Percentiles rank a stretch among this genome's conserved stretches.
These are phyloP conservation scores for Boletus patriciae DNA, from an alignment of 768 basidiomycete genomes.

Conservation along the genomic window DNA sequence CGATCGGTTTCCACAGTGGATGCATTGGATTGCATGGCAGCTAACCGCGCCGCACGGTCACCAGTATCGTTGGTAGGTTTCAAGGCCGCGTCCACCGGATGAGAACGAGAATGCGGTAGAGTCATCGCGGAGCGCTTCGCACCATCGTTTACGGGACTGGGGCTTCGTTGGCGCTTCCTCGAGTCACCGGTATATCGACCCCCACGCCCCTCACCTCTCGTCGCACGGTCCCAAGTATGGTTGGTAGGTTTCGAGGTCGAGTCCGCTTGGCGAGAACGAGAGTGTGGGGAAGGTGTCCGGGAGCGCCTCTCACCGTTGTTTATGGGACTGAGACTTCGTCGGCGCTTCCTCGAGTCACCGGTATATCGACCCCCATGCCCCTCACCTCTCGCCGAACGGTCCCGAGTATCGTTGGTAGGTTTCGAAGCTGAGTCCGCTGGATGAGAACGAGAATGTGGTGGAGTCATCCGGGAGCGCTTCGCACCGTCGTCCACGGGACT, in stretches of 20 bases:
- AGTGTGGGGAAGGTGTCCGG: slow-evolving; percentile 40
- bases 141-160: slow-evolving; percentile 33
- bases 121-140: slow-evolving; percentile 54
- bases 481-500: slow-evolving; percentile 30
- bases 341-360: slow-evolving; percentile 40
- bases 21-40: slow-evolving; percentile 84
- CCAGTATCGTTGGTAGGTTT: slow-evolving; percentile 32
- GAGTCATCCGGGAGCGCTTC: slow-evolving; percentile 50
- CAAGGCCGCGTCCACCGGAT: slow-evolving; percentile 10
- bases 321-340: slow-evolving; percentile 37
- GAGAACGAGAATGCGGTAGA: slow-evolving; percentile 28
- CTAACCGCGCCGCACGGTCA: slow-evolving; percentile 82
- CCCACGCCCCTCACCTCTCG: slow-evolving; percentile 34
- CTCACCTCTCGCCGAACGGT: slow-evolving; percentile 59
- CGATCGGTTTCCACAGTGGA: slow-evolving; percentile 64
- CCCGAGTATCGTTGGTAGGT: slow-evolving; percentile 37
- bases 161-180: slow-evolving; percentile 41
- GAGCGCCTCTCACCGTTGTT: slow-evolving; percentile 45
- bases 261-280: slow-evolving; percentile 20
- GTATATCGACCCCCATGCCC: slow-evolving; percentile 23
- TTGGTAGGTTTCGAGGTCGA: slow-evolving; percentile 18
- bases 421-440: slow-evolving; percentile 15
- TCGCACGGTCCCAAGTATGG: slow-evolving; percentile 60
- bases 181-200: slow-evolving; percentile 30
- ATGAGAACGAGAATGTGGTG: slow-evolving; percentile 19